A percentile compares a stretch with the other conserved stretches of the same genome.
These are phyloP conservation scores for Backusella tuberculispora DNA, from an alignment of 192 early-diverging fungal genomes.

Conservation along the genomic window DNA sequence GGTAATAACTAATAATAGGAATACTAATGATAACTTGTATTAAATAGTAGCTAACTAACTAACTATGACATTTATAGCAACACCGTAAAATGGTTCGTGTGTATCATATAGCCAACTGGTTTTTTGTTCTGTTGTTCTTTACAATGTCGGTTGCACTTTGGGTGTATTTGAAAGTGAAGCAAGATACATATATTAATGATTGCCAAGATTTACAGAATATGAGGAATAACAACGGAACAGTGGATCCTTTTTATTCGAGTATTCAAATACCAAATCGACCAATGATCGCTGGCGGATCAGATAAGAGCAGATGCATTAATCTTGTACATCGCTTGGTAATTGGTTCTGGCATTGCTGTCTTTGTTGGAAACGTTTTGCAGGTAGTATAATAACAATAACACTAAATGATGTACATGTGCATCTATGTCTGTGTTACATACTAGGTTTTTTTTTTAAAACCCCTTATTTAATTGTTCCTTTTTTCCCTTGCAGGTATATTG, in stretches of 20 bases:
- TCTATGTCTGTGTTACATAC: not conserved
- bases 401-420: no score
- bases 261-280: conserved; percentile 9
- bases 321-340: conserved; percentile 24
- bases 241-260: not conserved
- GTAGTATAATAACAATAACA: conserved; percentile 10
- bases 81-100: conserved; percentile 23
- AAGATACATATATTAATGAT: conserved; percentile 27
- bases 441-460: not conserved
- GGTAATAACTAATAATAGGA: conserved; percentile 4
- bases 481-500: conserved; percentile 23
- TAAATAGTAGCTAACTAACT: not conserved
- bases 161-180: conserved; percentile 31
- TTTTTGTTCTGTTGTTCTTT: conserved; percentile 26
- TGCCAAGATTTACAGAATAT: conserved; percentile 25
- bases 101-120: conserved; percentile 29
- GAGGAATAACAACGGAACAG: not conserved
- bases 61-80: not conserved
- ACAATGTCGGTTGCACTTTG: conserved; percentile 24
- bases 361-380: conserved; percentile 34
- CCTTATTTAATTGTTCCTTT: not conserved
- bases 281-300: conserved; percentile 24
- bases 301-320: conserved; percentile 23
- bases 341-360: conserved; percentile 27
- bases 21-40: not conserved